Evolutionary conservation across 768 basidiomycete species (phyloP).

Genomic region (Psilocybe azurescens): DNA sequence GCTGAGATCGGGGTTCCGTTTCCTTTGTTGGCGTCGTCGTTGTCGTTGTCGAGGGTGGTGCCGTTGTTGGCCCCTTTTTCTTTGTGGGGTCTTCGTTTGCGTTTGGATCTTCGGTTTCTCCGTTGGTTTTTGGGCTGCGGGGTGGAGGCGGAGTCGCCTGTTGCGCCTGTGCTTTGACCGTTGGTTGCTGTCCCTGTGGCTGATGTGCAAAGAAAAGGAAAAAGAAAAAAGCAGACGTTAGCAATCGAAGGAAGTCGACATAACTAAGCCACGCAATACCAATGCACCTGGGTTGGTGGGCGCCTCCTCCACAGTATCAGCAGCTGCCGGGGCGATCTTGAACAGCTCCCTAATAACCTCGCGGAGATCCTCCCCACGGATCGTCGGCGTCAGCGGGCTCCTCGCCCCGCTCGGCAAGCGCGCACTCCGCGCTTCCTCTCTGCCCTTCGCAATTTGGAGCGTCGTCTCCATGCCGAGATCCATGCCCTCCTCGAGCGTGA

Average conservation of each 20-base stretch:
- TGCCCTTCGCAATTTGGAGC: slow-evolving; percentile 53
- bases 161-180: slow-evolving; percentile 9
- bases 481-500: slow-evolving; percentile 57
- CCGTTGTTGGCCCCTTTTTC: slow-evolving; percentile 16
- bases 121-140: slow-evolving; percentile 9
- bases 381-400: slow-evolving; percentile 40
- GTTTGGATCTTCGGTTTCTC: slow-evolving; percentile 9
- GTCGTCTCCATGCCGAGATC: slow-evolving; percentile 63
- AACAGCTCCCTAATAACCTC: slow-evolving; percentile 37
- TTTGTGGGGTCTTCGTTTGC: slow-evolving; percentile 15
- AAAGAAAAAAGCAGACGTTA: slow-evolving; percentile 16
- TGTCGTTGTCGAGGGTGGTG: slow-evolving; percentile 13
- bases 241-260: slow-evolving; percentile 14
- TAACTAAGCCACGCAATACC: slow-evolving; percentile 26
- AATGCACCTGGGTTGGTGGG: slow-evolving; percentile 38
- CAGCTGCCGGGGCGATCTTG: slow-evolving; percentile 16
- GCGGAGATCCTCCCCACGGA: slow-evolving; percentile 37
- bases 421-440: slow-evolving; percentile 51
- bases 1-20: slow-evolving; percentile 6
- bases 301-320: slow-evolving; percentile 11
- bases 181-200: slow-evolving; percentile 7
- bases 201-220: slow-evolving; percentile 2
- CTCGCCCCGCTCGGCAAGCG: slow-evolving; percentile 33
- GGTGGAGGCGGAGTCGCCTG: slow-evolving; percentile 20
- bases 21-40: slow-evolving; percentile 12